Evolutionary conservation across 352 stramenopile species (phyloP).

Genomic region (Pythium phragmiticola): DNA sequence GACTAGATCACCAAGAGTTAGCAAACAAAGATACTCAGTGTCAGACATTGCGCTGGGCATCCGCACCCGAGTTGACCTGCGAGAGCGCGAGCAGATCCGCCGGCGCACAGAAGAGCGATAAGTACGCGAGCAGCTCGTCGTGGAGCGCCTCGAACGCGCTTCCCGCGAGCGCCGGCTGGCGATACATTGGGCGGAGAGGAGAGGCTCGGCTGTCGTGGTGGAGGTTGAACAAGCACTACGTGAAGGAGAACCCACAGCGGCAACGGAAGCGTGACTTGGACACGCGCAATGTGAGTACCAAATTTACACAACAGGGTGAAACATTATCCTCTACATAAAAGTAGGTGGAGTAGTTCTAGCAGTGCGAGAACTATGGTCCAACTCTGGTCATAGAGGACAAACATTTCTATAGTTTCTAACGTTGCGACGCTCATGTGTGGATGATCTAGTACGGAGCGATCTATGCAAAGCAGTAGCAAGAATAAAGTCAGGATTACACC

Average conservation of each 20-base stretch:
- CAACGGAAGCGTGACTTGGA: neutral
- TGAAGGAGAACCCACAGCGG: neutral
- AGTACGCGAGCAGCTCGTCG: constrained; percentile 77
- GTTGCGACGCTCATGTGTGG: no score
- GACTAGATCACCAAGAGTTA: constrained; percentile 29
- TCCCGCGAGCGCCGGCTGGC: constrained; percentile 50
- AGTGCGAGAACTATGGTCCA: no score
- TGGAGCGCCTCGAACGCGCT: constrained; percentile 65
- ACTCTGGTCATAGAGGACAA: no score
- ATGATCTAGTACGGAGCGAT: no score
- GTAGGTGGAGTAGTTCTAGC: no score
- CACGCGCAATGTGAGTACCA: no score
- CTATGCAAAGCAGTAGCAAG: no score
- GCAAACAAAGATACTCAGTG: neutral
- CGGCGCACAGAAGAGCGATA: constrained; percentile 68
- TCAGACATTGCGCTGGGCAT: neutral
- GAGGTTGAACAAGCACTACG: no score
- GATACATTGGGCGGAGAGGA: constrained; percentile 36
- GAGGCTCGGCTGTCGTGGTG: neutral
- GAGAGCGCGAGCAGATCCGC: constrained; percentile 61
- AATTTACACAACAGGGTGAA: no score
- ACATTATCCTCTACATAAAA: no score
- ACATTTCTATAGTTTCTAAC: no score
- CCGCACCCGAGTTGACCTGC: constrained; percentile 70
- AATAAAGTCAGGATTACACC: no score